Base-by-base conservation (phyloP, 2,329 filamentous ascomycete genomes). In the Dactylellina drechsleri region DNA sequence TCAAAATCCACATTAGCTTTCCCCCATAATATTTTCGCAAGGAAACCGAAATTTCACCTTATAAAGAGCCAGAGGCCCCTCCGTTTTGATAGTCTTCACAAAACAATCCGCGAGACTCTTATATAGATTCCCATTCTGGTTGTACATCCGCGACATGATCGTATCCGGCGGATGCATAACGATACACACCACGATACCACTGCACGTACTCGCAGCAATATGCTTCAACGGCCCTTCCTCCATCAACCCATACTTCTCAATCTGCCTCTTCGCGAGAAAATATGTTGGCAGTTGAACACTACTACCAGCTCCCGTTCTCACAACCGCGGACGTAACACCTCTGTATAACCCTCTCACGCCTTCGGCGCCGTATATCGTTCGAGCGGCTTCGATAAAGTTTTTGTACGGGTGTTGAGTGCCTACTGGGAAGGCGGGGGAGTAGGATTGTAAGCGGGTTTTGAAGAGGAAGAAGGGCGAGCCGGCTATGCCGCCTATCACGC, bases 111-210 rank as follows among this genome's bases (percentile, higher is more conserved):
- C 91, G 3, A 96, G 92, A 71, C 93, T 91, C 78, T 87, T 90
- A 85, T 99, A 99, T n/a, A 99, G 86, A 81, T 97, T 96, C 61
- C 95, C 95, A 76, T 93, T 96, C 82, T 99, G 95, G 85, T 99
- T 99, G 86, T 99, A 99, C 85, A 99, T 90, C 77, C 95, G 91
- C 76, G 92, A 95, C 95, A 99, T 99, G 83, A 99, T 92, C 4
- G 95, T 99, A 82, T 99, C 95, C 80, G 95, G 95, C 64, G 95
- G 95, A 81, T 99, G 95, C 95, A 99, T 99, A 77, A 98, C 90
- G 79, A 92, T 92, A 84, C 95, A 99, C 16, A 99, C 95, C 12
- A 97, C 95, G 80, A 99, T 97, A 0, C 95, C 95, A 80, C 92
- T 97, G 43, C 88, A 89, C 3, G 94, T 90, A 79, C 93, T 97